Evolutionary conservation across 2,329 filamentous ascomycete genomes (phyloP), one percentile per base, ranked within the genome.

Genomic region (Colletotrichum caudatum): DNA sequence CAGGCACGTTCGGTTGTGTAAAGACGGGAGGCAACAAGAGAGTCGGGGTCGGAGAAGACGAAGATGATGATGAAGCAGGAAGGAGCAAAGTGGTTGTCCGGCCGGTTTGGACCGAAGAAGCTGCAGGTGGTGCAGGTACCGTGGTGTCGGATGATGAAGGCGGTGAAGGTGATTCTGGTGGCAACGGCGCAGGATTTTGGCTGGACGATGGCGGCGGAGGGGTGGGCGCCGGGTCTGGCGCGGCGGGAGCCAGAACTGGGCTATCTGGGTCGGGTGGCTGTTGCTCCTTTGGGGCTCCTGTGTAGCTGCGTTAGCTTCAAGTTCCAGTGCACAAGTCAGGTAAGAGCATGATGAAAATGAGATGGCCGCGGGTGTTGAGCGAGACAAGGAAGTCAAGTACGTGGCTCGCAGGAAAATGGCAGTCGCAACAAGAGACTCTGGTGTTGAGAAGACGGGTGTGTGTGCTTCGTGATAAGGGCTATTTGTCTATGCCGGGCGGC

Each of bases 291-390:
- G 51, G 12, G 23, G 53, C 50, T 14, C 44, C 68, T 68, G 23
- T 62, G 53, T 54, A n/a, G 23, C 4, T 18, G 39, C 4, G 37
- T 71, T 71, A 68, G 64, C 58, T 68, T 26, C n/a, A 5, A 20
- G 18, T 46, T 33, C 37, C 26, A 18, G 23, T 33, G 14, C 23
- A 12, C 7, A 39, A 50, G 54, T 46, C 23, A 46, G 20, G 20
- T 14, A 59, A 71, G 46, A 60, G 33, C 12, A 63, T 59, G 16
- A 71, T 65, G 51, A 37, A 63, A 68, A 54, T 26, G 23, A 63
- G 67, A 68, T 51, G 41, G 62, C 46, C 69, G 46, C 44, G 54
- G 16, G 39, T 29, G 4, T 46, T 7, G 8, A 29, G 23, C 18
- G 20, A 51, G 33, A 33, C 44, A 37, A 20, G 9, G 12, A 41